phyloP scores from a whole-genome alignment of 345 rosid genomes.

The Eutrema japonicum region DNA sequence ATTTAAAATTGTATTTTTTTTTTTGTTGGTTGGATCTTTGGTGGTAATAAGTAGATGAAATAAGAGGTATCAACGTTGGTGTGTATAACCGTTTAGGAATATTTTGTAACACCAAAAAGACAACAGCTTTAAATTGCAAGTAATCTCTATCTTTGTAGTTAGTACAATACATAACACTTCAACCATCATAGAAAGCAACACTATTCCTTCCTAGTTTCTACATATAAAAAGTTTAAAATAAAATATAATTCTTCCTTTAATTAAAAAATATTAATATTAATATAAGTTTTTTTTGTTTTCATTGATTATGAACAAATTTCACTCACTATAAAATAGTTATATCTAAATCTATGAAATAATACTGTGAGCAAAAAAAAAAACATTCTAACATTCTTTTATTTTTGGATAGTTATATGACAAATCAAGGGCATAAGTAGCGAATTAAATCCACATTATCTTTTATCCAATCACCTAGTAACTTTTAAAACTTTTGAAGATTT shows the following conservation, averaged over 20 bases:
- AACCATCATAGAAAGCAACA: slow-evolving; percentile 42
- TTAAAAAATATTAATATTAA: too few species aligned
- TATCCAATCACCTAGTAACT: neutral
- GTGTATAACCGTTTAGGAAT: slow-evolving; percentile 35
- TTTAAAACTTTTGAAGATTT: neutral
- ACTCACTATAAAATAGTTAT: neutral
- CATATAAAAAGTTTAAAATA: too few species aligned
- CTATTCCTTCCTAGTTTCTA: neutral
- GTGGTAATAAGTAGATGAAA: slow-evolving; percentile 34
- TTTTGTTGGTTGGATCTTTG: neutral
- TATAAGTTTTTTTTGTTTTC: too few species aligned
- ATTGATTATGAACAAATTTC: neutral
- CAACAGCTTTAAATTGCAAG: slow-evolving; percentile 29
- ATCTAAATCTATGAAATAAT: neutral
- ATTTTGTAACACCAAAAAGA: slow-evolving; percentile 29
- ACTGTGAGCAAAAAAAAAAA: neutral
- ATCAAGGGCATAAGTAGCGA: neutral
- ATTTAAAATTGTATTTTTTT: neutral
- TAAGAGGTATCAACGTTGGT: slow-evolving; percentile 36
- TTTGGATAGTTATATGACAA: neutral
- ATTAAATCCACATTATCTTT: neutral
- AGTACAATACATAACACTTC: slow-evolving; percentile 28
- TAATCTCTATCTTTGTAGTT: slow-evolving; percentile 10
- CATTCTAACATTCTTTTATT: neutral
- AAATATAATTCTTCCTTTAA: too few species aligned